Base-by-base conservation (phyloP, 352 stramenopile genomes). In the Pythium coloratum region DNA sequence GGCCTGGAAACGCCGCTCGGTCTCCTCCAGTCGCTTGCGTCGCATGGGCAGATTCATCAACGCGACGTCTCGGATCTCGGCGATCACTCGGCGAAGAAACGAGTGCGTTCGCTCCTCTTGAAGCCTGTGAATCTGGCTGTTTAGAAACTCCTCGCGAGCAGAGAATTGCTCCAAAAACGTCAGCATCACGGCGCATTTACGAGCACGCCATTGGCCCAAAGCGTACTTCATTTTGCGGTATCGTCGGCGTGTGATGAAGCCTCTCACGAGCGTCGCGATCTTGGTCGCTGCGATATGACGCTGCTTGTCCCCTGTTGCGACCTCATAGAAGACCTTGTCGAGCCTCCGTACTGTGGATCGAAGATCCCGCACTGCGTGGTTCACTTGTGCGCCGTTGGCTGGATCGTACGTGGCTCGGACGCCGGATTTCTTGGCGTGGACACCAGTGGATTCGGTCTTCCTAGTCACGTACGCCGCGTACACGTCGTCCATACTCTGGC, bases 291-390 rank as follows among this genome's bases (percentile, higher is more conserved):
- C 80, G 14, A 89, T 59, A 34, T 91, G 81, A 3, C 83, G 82
- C 58, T 91, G 84, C 69, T 89, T 91, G 61, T 90, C 85, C 8
- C 78, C 82, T 10, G 85, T 84, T 4, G 83, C 84, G 5, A 90
- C 81, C 59, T 92, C 85, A 54, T 89, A 84, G 62, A 92, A 94
- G 12, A 92, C 85, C 46, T 84, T 84, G 49, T 94, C 85, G 8
- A 92, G 75, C 2, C 85, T 69, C 2, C 81, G 80, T 8, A 90
- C 73, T 0, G 81, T 90, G 20, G 85, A 86, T 34, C 83, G 81
- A 4, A 94, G 65, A 30, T 87, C 80, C 12, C 84, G 81, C 20
- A 92, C 80, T 4, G 72, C 72, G 55, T 87, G 73, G 1, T 72
- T 86, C 36, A 93, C 75, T 42, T 89, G 76, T 2, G 83, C 83